Evolutionary conservation across 768 basidiomycete genomes (phyloP).

Genomic region (Kwoniella newhampshirensis): DNA sequence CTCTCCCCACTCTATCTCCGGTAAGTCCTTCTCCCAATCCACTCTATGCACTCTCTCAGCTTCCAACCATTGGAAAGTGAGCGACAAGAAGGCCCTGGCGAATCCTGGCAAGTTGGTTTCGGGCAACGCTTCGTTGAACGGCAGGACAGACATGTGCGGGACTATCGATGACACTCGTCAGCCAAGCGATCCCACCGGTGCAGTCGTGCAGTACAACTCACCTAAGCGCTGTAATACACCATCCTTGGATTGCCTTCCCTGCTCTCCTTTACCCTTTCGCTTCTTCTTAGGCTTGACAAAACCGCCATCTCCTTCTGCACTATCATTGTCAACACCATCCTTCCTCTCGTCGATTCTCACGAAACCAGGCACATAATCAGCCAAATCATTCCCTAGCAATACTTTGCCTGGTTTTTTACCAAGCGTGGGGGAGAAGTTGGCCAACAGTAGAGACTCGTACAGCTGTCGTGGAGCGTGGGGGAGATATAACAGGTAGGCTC

Average conservation of each 20-base stretch:
- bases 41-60: slow-evolving; percentile 11
- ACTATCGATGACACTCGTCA: slow-evolving; percentile 17
- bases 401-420: slow-evolving; percentile 14
- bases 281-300: slow-evolving; percentile 46
- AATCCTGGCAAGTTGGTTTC: slow-evolving; percentile 45
- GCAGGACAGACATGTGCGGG: slow-evolving; percentile 23
- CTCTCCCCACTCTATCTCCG: slow-evolving; percentile 35
- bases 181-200: background rate
- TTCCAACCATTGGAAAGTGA: slow-evolving; percentile 35
- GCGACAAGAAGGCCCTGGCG: slow-evolving; percentile 40
- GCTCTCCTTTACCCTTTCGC: slow-evolving; percentile 25
- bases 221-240: slow-evolving; percentile 37
- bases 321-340: background rate
- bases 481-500: slow-evolving; percentile 38
- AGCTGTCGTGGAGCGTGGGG: slow-evolving; percentile 41
- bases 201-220: slow-evolving; percentile 10
- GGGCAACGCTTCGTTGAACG: slow-evolving; percentile 25
- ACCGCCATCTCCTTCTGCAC: slow-evolving; percentile 9
- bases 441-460: slow-evolving; percentile 33
- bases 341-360: background rate
- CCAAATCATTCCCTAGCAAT: slow-evolving; percentile 41
- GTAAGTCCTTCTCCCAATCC: slow-evolving; percentile 36
- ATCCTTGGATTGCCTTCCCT: slow-evolving; percentile 17
- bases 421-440: slow-evolving; percentile 28
- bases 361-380: slow-evolving; percentile 36